Conservation (phyloP, 768 basidiomycete species). For the Macrolepiota dolichaula region DNA sequence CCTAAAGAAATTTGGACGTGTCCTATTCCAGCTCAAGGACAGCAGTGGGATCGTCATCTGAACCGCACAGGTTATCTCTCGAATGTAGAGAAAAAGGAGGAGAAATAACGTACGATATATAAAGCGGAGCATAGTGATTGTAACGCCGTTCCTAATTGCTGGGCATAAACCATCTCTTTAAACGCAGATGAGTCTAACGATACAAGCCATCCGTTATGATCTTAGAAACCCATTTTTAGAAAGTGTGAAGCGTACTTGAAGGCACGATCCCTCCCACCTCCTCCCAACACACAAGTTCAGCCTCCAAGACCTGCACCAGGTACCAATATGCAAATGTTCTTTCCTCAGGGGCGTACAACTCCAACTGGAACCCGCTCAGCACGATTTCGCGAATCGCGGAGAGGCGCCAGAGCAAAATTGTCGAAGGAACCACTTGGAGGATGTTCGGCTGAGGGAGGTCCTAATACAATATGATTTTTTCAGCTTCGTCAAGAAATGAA, state of each 20-base stretch:
- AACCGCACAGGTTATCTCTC: not conserved
- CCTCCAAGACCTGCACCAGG: slow-evolving; percentile 49
- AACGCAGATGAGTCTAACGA: slow-evolving; percentile 33
- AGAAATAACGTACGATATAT: slow-evolving; percentile 44
- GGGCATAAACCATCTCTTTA: slow-evolving; percentile 48
- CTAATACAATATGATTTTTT: slow-evolving; percentile 17
- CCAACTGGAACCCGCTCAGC: slow-evolving; percentile 73
- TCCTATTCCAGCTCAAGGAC: slow-evolving; percentile 45
- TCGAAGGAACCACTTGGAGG: slow-evolving; percentile 39
- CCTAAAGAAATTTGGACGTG: slow-evolving; percentile 54
- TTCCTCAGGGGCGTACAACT: slow-evolving; percentile 68
- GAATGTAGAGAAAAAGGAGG: not conserved
- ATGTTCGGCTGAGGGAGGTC: slow-evolving; percentile 30
- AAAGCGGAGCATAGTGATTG: slow-evolving; percentile 52
- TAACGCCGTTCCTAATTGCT: slow-evolving; percentile 50
- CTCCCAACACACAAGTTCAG: slow-evolving; percentile 54
- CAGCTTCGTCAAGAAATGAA: slow-evolving; percentile 3
- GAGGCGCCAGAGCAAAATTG: slow-evolving; percentile 57
- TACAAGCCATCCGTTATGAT: too few species aligned
- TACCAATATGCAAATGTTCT: slow-evolving; percentile 79
- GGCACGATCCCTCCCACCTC: slow-evolving; percentile 35
- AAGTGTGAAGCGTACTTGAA: slow-evolving; percentile 27
- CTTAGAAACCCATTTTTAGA: not conserved
- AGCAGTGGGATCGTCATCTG: slow-evolving; percentile 49
- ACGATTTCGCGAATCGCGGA: slow-evolving; percentile 63